Conservation (phyloP, 148 eudicot genomes). For the Mesembryanthemum crystallinum region DNA sequence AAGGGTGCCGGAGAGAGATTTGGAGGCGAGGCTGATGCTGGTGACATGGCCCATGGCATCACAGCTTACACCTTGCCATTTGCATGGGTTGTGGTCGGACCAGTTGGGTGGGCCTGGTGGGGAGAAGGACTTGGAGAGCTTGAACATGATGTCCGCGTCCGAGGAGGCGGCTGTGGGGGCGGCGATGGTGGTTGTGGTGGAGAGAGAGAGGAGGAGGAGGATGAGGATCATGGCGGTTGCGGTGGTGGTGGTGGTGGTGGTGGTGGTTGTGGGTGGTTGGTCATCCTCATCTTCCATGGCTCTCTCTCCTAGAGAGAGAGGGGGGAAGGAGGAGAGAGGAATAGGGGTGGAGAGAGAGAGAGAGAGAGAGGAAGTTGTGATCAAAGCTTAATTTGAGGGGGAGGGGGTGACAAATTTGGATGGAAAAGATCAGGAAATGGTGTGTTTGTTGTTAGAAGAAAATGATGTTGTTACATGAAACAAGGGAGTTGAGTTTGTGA, state of each 20-base stretch:
- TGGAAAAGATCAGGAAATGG: neutral
- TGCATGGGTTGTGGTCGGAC: conserved; percentile 42
- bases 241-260: conserved; percentile 11
- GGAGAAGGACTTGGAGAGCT: conserved; percentile 33
- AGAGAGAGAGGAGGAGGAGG: conserved; percentile 20
- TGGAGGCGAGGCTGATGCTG: conserved; percentile 34
- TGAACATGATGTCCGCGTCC: conserved; percentile 46
- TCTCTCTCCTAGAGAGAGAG: conserved; percentile 18
- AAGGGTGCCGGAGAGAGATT: conserved; percentile 42
- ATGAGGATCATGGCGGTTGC: too few relatives aligned
- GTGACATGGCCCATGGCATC: conserved; percentile 37
- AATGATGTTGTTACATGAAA: neutral
- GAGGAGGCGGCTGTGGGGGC: conserved; percentile 2
- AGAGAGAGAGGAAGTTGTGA: conserved; percentile 19
- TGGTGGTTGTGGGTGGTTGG: conserved; percentile 11
- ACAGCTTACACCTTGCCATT: conserved; percentile 52
- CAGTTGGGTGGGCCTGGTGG: conserved; percentile 46
- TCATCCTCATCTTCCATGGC: conserved; percentile 33
- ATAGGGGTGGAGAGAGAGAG: neutral
- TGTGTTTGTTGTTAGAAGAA: too few relatives aligned
- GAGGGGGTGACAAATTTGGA: neutral
- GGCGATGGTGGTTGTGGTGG: conserved; percentile 10
- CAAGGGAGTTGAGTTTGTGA: neutral
- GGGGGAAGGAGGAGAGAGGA: conserved; percentile 7
- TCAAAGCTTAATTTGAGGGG: conserved; percentile 29